Evolutionary conservation across 139 green algal species (phyloP).

Genomic region (Chlorella sp.): DNA sequence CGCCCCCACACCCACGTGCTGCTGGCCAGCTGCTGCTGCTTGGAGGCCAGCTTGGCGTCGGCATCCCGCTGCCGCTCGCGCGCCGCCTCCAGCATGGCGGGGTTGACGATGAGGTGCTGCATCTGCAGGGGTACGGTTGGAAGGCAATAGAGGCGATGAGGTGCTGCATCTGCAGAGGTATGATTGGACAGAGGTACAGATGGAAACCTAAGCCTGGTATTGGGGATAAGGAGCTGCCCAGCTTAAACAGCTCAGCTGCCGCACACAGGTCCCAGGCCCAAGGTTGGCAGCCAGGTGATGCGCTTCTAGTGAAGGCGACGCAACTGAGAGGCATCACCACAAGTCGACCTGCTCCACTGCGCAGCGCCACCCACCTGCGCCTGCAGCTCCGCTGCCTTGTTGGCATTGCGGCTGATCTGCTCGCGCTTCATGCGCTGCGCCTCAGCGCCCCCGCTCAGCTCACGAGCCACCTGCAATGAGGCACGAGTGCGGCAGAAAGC

Average conservation of each 20-base stretch:
- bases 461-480: background rate
- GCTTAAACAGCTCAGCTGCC: too few species aligned
- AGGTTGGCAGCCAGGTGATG: too few species aligned
- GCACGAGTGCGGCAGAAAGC: too few species aligned
- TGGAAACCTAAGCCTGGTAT: too few species aligned
- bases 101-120: background rate
- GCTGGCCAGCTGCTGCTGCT: conserved; percentile 20
- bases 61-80: conserved; percentile 34
- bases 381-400: conserved; percentile 30
- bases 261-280: too few species aligned
- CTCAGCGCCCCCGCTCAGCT: background rate
- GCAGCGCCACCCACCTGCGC: background rate
- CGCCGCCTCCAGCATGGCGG: conserved; percentile 21
- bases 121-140: background rate
- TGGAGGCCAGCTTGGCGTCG: background rate
- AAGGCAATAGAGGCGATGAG: background rate
- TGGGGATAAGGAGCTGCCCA: too few species aligned
- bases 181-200: too few species aligned
- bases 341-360: too few species aligned
- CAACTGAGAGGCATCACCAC: too few species aligned
- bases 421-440: conserved; percentile 47
- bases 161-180: background rate
- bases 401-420: conserved; percentile 42
- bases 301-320: too few species aligned
- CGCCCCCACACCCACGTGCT: background rate